Conservation (phyloP, 805 yeast genomes). For the Spathaspora boniae region DNA sequence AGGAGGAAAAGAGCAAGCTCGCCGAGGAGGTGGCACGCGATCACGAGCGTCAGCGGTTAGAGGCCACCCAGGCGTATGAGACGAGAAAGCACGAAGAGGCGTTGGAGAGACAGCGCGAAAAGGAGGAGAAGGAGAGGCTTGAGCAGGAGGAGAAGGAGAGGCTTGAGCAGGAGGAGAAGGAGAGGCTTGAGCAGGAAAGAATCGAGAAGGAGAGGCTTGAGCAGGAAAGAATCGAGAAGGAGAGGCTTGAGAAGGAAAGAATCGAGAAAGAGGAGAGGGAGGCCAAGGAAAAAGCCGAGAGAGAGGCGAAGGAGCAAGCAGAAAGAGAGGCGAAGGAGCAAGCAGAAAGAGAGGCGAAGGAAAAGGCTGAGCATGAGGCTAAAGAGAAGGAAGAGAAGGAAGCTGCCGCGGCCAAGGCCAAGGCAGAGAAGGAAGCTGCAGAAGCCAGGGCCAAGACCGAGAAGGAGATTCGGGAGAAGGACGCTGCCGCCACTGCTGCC, state of each 20-base stretch:
- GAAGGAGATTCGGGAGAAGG: slow-evolving; percentile 9
- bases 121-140: slow-evolving; percentile 31
- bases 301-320: slow-evolving; percentile 14
- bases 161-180: slow-evolving; percentile 22
- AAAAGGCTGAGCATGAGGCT: slow-evolving; percentile 10
- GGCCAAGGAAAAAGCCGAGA: slow-evolving; percentile 17
- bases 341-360: slow-evolving; percentile 9
- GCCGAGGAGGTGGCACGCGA: slow-evolving; percentile 34
- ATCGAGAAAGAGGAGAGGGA: slow-evolving; percentile 18
- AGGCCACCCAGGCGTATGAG: slow-evolving; percentile 41
- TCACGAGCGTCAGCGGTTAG: slow-evolving; percentile 34
- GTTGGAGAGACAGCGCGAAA: slow-evolving; percentile 36
- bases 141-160: slow-evolving; percentile 25
- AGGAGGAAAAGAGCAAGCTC: slow-evolving; percentile 41
- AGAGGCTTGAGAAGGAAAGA: slow-evolving; percentile 30
- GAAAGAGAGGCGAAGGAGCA: slow-evolving; percentile 14
- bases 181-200: slow-evolving; percentile 14
- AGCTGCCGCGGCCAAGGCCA: slow-evolving; percentile 13
- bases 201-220: slow-evolving; percentile 18
- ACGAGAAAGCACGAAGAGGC: slow-evolving; percentile 23
- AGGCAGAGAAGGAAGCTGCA: slow-evolving; percentile 12
- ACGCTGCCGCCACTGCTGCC: slow-evolving; percentile 13
- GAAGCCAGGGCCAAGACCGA: slow-evolving; percentile 16
- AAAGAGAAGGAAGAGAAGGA: slow-evolving; percentile 15
- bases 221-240: slow-evolving; percentile 30